Evolutionary conservation across 1,284 basidiomycete species (phyloP).

Genomic region (Pseudozyma sp.): DNA sequence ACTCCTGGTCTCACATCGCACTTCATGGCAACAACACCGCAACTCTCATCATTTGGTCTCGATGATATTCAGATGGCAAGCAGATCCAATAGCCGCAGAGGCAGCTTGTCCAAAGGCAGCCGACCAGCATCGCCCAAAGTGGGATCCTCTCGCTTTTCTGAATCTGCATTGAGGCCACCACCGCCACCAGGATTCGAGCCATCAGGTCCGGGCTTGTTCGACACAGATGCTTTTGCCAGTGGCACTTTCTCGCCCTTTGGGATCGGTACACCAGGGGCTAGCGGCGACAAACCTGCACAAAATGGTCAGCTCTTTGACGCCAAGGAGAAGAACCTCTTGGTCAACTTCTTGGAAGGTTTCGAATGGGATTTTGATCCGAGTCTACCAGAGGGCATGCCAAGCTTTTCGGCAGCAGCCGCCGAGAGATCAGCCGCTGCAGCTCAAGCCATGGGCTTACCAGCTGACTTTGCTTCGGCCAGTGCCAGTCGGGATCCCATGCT

Average conservation of each 20-base stretch:
- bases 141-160: constrained; percentile 42
- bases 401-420: constrained; percentile 58
- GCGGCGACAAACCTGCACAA: constrained; percentile 19
- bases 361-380: constrained; percentile 64
- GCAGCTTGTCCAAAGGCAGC: constrained; percentile 50
- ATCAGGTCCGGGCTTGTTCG: constrained; percentile 42
- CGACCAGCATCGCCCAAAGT: constrained; percentile 41
- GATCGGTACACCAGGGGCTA: constrained; percentile 29
- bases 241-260: constrained; percentile 40
- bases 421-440: constrained; percentile 43
- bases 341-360: constrained; percentile 61
- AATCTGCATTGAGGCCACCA: constrained; percentile 44
- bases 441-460: constrained; percentile 37
- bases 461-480: constrained; percentile 26
- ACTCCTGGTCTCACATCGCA: constrained; percentile 48
- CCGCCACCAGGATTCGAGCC: constrained; percentile 56
- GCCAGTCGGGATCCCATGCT: constrained; percentile 36
- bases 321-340: constrained; percentile 53
- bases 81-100: constrained; percentile 43
- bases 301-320: constrained; percentile 53
- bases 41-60: constrained; percentile 25
- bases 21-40: constrained; percentile 44
- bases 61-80: constrained; percentile 52
- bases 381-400: constrained; percentile 60
- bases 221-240: constrained; percentile 30